A percentile compares a stretch with the other conserved stretches of the same genome.
These are phyloP conservation scores for Pinus taeda DNA, from an alignment of 75 land plant species.

Conservation along the genomic window DNA sequence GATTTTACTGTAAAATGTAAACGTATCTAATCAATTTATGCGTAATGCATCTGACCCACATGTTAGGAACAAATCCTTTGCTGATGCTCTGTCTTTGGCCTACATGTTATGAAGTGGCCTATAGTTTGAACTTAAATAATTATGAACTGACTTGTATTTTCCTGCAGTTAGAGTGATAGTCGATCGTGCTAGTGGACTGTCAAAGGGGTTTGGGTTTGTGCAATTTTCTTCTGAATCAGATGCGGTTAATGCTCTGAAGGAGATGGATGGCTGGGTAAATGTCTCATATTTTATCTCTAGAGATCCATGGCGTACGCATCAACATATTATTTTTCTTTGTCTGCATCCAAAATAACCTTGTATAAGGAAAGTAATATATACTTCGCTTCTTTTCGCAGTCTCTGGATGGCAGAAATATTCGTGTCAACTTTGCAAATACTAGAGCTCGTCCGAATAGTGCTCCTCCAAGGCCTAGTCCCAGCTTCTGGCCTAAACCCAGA, in stretches of 20 bases:
- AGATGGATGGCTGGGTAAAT: constrained; percentile 50
- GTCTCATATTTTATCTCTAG: background rate
- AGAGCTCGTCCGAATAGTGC: constrained; percentile 2
- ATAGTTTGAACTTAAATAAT: too few species aligned
- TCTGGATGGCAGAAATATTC: constrained; percentile 50
- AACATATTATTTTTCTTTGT: background rate
- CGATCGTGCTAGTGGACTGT: constrained; percentile 39
- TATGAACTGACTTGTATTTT: background rate
- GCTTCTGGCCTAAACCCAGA: background rate
- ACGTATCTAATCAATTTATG: background rate
- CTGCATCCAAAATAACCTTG: background rate
- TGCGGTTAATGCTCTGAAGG: constrained; percentile 30
- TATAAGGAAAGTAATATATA: background rate
- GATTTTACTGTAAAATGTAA: background rate
- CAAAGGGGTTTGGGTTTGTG: constrained; percentile 86
- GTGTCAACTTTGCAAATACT: constrained; percentile 38
- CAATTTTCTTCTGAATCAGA: constrained; percentile 41
- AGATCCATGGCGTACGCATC: background rate
- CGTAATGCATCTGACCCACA: background rate
- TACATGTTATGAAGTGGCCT: background rate
- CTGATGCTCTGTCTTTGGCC: background rate
- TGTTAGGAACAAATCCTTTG: background rate
- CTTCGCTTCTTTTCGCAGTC: constrained; percentile 22
- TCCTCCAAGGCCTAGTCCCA: background rate
- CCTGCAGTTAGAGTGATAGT: constrained; percentile 45